Conservation (phyloP, 2,329 filamentous ascomycete species). For the Pseudocercospora vitis region DNA sequence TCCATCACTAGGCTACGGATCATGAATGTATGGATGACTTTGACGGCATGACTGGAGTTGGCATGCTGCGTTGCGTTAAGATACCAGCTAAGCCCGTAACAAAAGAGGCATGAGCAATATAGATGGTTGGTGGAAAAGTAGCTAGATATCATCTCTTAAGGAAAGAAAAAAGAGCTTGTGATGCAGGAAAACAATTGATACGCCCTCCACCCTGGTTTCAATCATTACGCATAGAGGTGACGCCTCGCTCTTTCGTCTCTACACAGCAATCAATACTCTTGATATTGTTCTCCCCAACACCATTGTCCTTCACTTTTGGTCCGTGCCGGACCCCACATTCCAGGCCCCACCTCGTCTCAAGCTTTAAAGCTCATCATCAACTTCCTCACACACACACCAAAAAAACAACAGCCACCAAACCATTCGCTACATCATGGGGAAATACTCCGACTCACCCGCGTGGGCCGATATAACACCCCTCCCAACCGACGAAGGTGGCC, state of each 20-base stretch:
- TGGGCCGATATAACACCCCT: conserved; percentile 87
- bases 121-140: conserved; percentile 4
- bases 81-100: conserved; percentile 12
- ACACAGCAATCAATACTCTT: conserved; percentile 1
- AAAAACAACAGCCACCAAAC: background rate
- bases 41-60: conserved; percentile 6
- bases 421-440: conserved; percentile 34
- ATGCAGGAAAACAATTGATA: background rate
- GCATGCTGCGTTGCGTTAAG: conserved; percentile 10
- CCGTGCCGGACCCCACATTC: conserved; percentile 15
- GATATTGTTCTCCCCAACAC: conserved; percentile 21
- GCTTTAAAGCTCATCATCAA: background rate
- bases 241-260: background rate
- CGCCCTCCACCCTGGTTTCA: too few species aligned
- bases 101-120: conserved; percentile 2
- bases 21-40: background rate
- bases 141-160: conserved; percentile 6
- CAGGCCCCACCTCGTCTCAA: background rate
- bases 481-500: conserved; percentile 74
- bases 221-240: background rate
- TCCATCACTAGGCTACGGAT: conserved; percentile 73
- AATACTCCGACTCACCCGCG: conserved; percentile 65
- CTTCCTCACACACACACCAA: background rate
- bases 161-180: too few species aligned
- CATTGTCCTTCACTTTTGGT: conserved; percentile 14